Percentiles rank a stretch among this genome's conserved stretches.
phyloP scores from a whole-genome alignment of 768 basidiomycete species.

The Leucogyrophana mollusca region DNA sequence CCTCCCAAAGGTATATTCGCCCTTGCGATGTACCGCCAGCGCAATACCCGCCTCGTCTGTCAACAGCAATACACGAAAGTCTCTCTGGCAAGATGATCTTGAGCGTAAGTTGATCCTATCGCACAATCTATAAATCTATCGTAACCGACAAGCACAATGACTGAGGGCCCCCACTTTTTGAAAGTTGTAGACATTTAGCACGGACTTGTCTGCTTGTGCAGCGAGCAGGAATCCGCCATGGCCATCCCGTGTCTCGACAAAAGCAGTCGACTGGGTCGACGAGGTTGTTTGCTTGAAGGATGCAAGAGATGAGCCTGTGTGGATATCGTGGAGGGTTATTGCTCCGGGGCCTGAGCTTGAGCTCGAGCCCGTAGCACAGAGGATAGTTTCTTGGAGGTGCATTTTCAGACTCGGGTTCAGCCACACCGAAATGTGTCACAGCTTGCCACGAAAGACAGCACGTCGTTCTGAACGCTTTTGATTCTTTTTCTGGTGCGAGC shows the following conservation, averaged over 20 bases:
- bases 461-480: too few species aligned
- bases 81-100: constrained; percentile 92
- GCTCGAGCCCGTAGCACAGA: constrained; percentile 57
- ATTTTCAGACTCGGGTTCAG: constrained; percentile 28
- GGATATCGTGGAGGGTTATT: constrained; percentile 78
- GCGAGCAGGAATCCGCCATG: constrained; percentile 85
- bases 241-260: constrained; percentile 64
- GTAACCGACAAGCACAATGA: neutral
- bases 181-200: constrained; percentile 88
- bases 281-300: constrained; percentile 88
- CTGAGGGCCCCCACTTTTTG: constrained; percentile 66
- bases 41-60: constrained; percentile 71
- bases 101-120: constrained; percentile 83
- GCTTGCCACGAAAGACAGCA: too few species aligned
- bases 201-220: constrained; percentile 84
- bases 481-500: too few species aligned
- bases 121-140: neutral
- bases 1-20: constrained; percentile 96
- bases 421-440: too few species aligned
- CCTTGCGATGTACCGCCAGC: constrained; percentile 89
- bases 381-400: constrained; percentile 66
- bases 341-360: constrained; percentile 53
- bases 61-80: constrained; percentile 75
- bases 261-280: constrained; percentile 59
- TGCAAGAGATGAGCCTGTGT: constrained; percentile 70